Percentiles rank a stretch among this genome's conserved stretches.
Evolutionary conservation across 176 grass and related monocot genomes (phyloP).

Genomic region (Triticum aestivum): DNA sequence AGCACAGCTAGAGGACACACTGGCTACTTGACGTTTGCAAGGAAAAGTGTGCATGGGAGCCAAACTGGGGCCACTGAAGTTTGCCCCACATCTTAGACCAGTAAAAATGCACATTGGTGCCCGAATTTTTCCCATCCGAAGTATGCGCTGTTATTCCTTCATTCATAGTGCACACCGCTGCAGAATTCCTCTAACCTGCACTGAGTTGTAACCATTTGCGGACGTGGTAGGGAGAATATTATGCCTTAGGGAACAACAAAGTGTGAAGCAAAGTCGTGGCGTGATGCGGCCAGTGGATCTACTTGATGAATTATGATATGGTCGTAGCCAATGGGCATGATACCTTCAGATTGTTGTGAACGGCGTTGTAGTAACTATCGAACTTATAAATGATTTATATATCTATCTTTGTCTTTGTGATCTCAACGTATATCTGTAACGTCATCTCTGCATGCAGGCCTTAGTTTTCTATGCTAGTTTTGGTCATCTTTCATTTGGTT

Average conservation of each 20-base stretch:
- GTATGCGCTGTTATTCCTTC: neutral
- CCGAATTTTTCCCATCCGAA: neutral
- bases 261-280: neutral
- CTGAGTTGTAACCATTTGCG: neutral
- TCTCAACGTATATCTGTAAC: too few relatives aligned
- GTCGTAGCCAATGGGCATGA: too few relatives aligned
- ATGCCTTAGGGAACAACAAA: neutral
- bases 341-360: too few relatives aligned
- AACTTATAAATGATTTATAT: too few relatives aligned
- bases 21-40: slow-evolving; percentile 86
- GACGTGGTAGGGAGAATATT: neutral
- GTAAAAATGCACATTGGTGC: neutral
- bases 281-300: neutral
- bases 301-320: neutral
- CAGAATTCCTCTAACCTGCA: neutral
- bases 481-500: too few relatives aligned
- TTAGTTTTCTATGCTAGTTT: too few relatives aligned
- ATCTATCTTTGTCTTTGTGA: too few relatives aligned
- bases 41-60: slow-evolving; percentile 36
- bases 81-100: neutral
- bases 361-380: too few relatives aligned
- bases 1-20: slow-evolving; percentile 73
- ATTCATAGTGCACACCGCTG: neutral
- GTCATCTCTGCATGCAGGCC: too few relatives aligned
- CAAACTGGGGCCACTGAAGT: slow-evolving; percentile 8